These are phyloP conservation scores for Penicillium olsonii DNA, from an alignment of 2,329 filamentous ascomycete species.

Conservation along the genomic window DNA sequence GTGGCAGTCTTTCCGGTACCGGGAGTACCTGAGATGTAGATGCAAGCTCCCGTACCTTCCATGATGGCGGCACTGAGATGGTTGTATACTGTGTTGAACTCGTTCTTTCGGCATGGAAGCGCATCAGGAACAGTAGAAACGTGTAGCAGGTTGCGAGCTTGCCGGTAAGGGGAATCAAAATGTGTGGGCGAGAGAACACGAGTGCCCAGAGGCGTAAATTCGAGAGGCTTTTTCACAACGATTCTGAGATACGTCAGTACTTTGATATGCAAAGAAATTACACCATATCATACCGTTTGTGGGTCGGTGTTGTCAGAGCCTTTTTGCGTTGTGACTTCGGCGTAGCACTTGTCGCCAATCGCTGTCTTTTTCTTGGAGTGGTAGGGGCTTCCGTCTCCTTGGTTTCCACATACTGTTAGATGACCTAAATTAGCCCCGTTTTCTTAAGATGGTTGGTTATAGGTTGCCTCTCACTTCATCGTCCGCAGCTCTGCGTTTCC, in stretches of 20 bases:
- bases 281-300: conserved; percentile 55
- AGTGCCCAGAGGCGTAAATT: conserved; percentile 94
- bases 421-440: conserved; percentile 11
- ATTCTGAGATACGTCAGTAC: conserved; percentile 47
- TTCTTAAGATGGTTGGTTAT: background rate
- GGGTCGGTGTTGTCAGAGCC: conserved; percentile 60
- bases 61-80: conserved; percentile 93
- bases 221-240: conserved; percentile 80
- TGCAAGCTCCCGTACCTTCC: conserved; percentile 90
- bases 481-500: conserved; percentile 52
- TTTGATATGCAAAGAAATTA: conserved; percentile 14
- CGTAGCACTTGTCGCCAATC: conserved; percentile 47
- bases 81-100: conserved; percentile 89
- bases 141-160: conserved; percentile 84
- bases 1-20: conserved; percentile 98
- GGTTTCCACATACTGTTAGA: conserved; percentile 38
- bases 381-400: conserved; percentile 35
- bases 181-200: conserved; percentile 75
- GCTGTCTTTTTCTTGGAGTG: conserved; percentile 62
- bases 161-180: conserved; percentile 81
- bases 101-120: conserved; percentile 85
- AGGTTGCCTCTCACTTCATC: conserved; percentile 35
- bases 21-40: conserved; percentile 98
- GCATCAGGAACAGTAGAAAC: conserved; percentile 89
- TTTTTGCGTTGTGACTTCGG: conserved; percentile 45